Evolutionary conservation across 2,329 filamentous ascomycete species (phyloP).

Genomic region (Mycocentrospora acerina): DNA sequence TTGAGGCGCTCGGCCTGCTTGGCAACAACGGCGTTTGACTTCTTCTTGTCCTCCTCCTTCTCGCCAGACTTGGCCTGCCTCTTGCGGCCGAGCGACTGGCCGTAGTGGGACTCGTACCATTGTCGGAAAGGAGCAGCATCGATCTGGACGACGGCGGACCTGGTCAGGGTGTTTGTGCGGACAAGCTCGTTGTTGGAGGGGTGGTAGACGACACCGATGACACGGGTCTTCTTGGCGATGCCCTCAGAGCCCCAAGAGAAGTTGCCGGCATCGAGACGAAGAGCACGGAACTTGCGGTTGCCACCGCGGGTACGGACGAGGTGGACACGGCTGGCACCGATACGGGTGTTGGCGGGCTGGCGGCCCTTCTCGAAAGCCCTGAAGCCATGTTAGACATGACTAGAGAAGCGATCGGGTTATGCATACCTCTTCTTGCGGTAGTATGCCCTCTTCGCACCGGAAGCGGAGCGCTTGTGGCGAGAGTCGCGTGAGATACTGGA

Average conservation of each 20-base stretch:
- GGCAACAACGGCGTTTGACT: conserved; percentile 92
- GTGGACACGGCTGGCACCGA: conserved; percentile 95
- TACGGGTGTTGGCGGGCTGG: conserved; percentile 99
- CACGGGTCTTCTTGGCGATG: conserved; percentile 96
- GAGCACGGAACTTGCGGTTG: conserved; percentile 99
- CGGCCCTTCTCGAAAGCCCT: conserved; percentile 99
- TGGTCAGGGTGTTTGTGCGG: conserved; percentile 99
- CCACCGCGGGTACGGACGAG: conserved; percentile 95
- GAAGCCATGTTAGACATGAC: conserved; percentile 64
- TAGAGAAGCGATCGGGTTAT: conserved; percentile 64
- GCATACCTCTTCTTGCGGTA: conserved; percentile 62
- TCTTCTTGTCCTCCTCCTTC: conserved; percentile 83
- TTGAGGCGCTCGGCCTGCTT: conserved; percentile 91
- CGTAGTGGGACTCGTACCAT: conserved; percentile 99
- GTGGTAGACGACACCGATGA: conserved; percentile 98
- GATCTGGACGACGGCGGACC: conserved; percentile 97
- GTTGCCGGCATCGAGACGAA: conserved; percentile 98
- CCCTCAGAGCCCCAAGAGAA: conserved; percentile 99
- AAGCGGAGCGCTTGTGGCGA: conserved; percentile 99
- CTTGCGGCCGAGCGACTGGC: conserved; percentile 81
- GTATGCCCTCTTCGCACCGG: conserved; percentile 82
- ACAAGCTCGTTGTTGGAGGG: conserved; percentile 99
- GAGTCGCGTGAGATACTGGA: conserved; percentile 97
- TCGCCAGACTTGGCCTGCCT: conserved; percentile 80
- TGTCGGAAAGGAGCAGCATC: conserved; percentile 98